Evolutionary conservation across 257 asterid species (phyloP).

Genomic region (Cordia subcordata): DNA sequence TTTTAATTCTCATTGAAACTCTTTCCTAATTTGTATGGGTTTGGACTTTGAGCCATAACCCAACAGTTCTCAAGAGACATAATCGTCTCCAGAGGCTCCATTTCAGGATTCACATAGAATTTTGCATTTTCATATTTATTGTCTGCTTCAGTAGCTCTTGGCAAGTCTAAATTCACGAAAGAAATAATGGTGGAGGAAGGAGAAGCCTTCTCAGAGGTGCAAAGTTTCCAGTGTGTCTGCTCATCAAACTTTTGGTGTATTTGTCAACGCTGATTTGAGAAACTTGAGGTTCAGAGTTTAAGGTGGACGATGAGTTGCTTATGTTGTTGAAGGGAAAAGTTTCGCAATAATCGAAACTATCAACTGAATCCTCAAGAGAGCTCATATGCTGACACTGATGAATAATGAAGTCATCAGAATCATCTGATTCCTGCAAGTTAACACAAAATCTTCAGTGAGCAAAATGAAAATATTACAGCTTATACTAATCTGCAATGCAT

Average conservation of each 20-base stretch:
- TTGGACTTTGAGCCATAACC: too few relatives aligned
- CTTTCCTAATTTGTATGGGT: too few relatives aligned
- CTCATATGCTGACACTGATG: neutral
- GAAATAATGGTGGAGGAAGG: constrained; percentile 1
- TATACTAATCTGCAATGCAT: neutral
- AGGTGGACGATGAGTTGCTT: neutral
- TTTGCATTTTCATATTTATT: neutral
- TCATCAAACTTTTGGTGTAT: neutral
- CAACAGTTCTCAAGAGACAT: neutral
- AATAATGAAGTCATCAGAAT: neutral
- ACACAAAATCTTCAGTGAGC: too few relatives aligned
- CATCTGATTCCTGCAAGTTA: constrained; percentile 1
- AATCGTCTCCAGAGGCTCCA: neutral
- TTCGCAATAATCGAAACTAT: neutral
- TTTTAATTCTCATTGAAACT: too few relatives aligned
- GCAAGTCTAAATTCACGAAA: neutral
- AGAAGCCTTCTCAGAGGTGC: neutral
- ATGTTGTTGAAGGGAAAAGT: neutral
- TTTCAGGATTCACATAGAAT: neutral
- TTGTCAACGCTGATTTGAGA: neutral
- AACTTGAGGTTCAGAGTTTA: neutral
- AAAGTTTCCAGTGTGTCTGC: neutral
- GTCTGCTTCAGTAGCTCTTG: neutral
- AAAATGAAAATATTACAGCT: neutral
- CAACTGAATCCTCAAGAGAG: neutral